These are phyloP conservation scores for Magnaporthiopsis rhizophila DNA, from an alignment of 2,329 filamentous ascomycete species.

Conservation along the genomic window DNA sequence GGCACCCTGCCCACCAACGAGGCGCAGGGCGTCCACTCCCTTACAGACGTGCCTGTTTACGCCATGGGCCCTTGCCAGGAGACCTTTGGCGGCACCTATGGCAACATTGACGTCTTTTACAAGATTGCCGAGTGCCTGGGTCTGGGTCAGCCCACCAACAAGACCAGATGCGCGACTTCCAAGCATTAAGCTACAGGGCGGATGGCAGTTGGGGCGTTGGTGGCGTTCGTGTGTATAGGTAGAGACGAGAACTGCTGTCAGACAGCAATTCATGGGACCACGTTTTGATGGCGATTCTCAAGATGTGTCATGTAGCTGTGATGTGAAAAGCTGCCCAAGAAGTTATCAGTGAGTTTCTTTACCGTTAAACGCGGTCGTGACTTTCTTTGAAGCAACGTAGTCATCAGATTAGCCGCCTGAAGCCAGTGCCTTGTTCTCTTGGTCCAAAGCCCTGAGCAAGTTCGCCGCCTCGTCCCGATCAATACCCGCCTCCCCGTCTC, in stretches of 20 bases:
- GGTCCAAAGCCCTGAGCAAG: neutral
- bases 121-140: constrained; percentile 64
- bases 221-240: neutral
- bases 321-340: neutral
- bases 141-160: constrained; percentile 30
- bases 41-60: constrained; percentile 74
- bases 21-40: constrained; percentile 63
- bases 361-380: neutral
- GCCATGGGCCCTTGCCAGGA: constrained; percentile 72
- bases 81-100: constrained; percentile 64
- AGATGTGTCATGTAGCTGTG: neutral
- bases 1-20: constrained; percentile 61
- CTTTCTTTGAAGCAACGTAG: no score
- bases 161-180: constrained; percentile 14
- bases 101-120: constrained; percentile 69
- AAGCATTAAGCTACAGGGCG: neutral
- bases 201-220: neutral
- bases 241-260: neutral
- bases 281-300: neutral
- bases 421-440: no score
- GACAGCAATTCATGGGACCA: neutral
- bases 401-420: no score
- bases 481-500: neutral
- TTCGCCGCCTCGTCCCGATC: neutral
- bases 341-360: neutral